A percentile compares a stretch with the other conserved stretches of the same genome.
Evolutionary conservation across 2,329 filamentous ascomycete species (phyloP).

Genomic region (Fusarium brevicatenulatum): DNA sequence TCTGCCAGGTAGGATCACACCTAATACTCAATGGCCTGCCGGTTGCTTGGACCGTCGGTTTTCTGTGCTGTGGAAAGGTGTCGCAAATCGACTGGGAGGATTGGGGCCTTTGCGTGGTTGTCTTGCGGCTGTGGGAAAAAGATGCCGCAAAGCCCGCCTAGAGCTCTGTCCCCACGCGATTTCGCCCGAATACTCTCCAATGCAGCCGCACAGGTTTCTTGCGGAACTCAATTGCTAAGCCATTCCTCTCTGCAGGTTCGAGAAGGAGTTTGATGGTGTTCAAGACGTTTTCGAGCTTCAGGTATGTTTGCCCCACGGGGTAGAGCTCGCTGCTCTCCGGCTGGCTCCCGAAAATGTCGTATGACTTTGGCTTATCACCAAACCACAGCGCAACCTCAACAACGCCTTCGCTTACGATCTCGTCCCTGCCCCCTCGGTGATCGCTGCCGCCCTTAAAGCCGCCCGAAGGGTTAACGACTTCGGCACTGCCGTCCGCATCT

Average conservation of each 20-base stretch:
- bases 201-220: conserved; percentile 33
- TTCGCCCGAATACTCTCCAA: conserved; percentile 43
- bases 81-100: not conserved
- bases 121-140: conserved; percentile 33
- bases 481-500: conserved; percentile 97
- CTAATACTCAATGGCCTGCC: conserved; percentile 28
- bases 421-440: conserved; percentile 91
- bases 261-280: conserved; percentile 98
- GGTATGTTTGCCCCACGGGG: conserved; percentile 64
- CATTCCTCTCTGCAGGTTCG: conserved; percentile 73
- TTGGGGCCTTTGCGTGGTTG: conserved; percentile 9
- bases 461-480: conserved; percentile 98
- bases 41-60: not conserved
- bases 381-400: conserved; percentile 84
- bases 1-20: conserved; percentile 81
- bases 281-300: conserved; percentile 99
- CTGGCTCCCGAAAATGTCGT: conserved; percentile 44
- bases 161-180: conserved; percentile 41
- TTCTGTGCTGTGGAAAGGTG: not conserved
- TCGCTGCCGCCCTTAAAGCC: conserved; percentile 90
- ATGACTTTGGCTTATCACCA: conserved; percentile 46
- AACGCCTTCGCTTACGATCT: conserved; percentile 99
- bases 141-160: conserved; percentile 43
- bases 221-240: conserved; percentile 45
- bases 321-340: conserved; percentile 36